Conservation (phyloP, 73 alveolate genomes). For the Durusdinium trenchii region DNA sequence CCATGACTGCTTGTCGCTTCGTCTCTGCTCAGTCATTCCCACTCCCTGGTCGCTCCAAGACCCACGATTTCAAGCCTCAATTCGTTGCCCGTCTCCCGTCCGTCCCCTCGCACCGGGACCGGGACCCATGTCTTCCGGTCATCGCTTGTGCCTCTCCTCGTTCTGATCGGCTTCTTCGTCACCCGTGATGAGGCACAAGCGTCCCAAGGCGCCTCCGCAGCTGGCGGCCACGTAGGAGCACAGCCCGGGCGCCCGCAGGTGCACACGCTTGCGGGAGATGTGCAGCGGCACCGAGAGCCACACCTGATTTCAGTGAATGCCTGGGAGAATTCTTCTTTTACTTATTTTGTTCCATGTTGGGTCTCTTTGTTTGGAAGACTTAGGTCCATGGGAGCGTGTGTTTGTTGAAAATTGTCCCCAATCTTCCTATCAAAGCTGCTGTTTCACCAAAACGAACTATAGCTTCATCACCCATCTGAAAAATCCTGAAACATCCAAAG, state of each 20-base stretch:
- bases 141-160: conserved; percentile 26
- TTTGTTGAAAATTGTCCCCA: no score
- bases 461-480: no score
- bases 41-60: neutral
- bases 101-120: neutral
- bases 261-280: conserved; percentile 75
- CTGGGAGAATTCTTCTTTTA: neutral
- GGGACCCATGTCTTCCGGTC: no score
- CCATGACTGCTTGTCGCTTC: no score
- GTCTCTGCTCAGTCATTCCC: neutral
- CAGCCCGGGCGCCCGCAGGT: conserved; percentile 45
- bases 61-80: neutral
- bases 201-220: conserved; percentile 79
- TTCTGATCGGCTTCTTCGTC: conserved; percentile 18
- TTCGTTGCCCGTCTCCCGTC: neutral
- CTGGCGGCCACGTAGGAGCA: conserved; percentile 88
- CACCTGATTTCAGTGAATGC: neutral
- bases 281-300: conserved; percentile 86
- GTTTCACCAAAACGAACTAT: no score
- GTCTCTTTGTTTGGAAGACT: no score
- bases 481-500: no score
- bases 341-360: no score
- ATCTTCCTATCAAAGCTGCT: no score
- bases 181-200: conserved; percentile 46
- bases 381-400: no score